Evolutionary conservation across 257 asterid species (phyloP), one percentile per base, ranked within the genome.

Genomic region (Capsicum pubescens): DNA sequence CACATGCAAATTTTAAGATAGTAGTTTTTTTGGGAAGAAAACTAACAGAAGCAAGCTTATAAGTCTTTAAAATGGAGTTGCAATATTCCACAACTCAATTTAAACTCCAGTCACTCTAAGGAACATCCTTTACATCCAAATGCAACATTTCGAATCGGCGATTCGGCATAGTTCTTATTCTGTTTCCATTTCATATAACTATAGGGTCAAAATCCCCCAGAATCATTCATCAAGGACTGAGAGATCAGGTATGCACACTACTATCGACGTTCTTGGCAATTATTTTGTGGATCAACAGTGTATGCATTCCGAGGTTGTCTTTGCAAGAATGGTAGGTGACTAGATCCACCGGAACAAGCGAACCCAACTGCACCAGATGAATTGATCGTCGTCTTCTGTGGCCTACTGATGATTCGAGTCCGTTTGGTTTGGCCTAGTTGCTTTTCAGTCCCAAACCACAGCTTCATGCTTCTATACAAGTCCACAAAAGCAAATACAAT

Each of bases 381-480:
- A 74, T 19, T 46, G 8, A 46, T 48, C 19, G 39, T 19, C 0
- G 80, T 6, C 11, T 50, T 74, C 2, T 2, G 14, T 21, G 44
- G 0, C 44, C 17, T 19, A 32, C 80, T 21, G 44, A 3, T 74
- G 7, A 0, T 19, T 8, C 19, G 13, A n/a, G 60, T 50, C 36
- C n/a, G 2, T 50, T 19, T 0, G 44, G 17, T 74, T 21, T 12
- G 10, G 39, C 44, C 44, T 21, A 19, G 12, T 74, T 21, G 80
- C 61, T 19, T 50, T 14, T 11, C 42, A 11, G n/a, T 10, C n/a
- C 59, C 58, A 72, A 46, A 72, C 42, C 80, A 72, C 80, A 74
- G 80, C 60, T 74, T 74, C 80, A 74, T 48, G 80, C 39, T 74
- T 68, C 61, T 74, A 21, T 1, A 3, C 39, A 72, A 71, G 79